phyloP scores from a whole-genome alignment of 345 rosid genomes.

The Salix viminalis region DNA sequence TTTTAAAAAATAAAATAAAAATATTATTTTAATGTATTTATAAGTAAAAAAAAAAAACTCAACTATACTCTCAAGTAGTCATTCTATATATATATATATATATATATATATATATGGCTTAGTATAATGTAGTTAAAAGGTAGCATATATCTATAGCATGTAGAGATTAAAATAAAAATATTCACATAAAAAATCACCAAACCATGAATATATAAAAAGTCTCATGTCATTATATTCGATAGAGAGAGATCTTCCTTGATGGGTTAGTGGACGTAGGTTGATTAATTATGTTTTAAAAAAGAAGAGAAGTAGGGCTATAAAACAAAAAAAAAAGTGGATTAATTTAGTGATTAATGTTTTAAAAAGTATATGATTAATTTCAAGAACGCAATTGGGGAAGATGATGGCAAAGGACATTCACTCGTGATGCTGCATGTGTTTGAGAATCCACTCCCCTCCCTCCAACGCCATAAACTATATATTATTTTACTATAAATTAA shows the following conservation, averaged over 20 bases:
- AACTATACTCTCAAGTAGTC: too few relatives aligned
- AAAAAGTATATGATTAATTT: constrained; percentile 9
- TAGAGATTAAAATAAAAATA: neutral
- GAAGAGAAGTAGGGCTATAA: neutral
- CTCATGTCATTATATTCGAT: neutral
- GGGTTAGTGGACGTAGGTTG: constrained; percentile 1
- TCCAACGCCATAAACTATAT: neutral
- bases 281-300: neutral
- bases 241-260: constrained; percentile 2
- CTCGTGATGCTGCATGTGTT: constrained; percentile 38
- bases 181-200: neutral
- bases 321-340: neutral
- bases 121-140: neutral
- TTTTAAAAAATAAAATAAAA: too few relatives aligned
- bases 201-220: neutral
- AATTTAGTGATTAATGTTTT: neutral
- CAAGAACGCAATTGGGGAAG: constrained; percentile 27
- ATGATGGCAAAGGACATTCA: constrained; percentile 39
- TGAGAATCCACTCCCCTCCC: constrained; percentile 27
- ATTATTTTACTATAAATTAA: neutral
- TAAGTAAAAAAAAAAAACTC: rapidly evolving
- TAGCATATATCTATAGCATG: neutral
- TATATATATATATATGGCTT: neutral
- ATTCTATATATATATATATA: neutral
- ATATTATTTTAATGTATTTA: too few relatives aligned